Conservation (phyloP, 441 rosid genomes). For the Eutrema salsugineum region DNA sequence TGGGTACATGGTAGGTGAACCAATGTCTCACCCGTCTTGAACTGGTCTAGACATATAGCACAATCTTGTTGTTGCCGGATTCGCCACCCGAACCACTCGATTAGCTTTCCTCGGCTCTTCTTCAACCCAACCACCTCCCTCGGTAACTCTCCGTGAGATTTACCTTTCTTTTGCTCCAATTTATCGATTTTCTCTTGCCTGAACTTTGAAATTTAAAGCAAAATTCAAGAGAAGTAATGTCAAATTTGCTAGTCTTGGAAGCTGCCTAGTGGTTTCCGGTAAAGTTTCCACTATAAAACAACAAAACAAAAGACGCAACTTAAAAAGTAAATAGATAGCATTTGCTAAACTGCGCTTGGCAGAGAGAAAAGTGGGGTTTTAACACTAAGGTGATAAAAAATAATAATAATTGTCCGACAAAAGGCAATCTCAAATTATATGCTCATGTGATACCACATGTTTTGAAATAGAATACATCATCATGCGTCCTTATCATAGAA, state of each 20-base stretch:
- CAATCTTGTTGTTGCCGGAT: constrained; percentile 60
- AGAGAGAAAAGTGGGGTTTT: neutral
- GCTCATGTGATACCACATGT: constrained; percentile 25
- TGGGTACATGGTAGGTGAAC: constrained; percentile 65
- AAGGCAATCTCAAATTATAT: constrained; percentile 21
- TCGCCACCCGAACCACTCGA: constrained; percentile 61
- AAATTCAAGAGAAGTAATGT: neutral
- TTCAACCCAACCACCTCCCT: constrained; percentile 42
- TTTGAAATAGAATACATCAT: neutral
- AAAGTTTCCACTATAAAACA: constrained; percentile 1
- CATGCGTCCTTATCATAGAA: neutral
- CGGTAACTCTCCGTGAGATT: constrained; percentile 26
- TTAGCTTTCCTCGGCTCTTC: constrained; percentile 35
- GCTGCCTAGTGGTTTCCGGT: constrained; percentile 21
- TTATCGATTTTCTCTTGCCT: constrained; percentile 34
- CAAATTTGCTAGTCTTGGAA: constrained; percentile 15
- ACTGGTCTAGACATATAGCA: constrained; percentile 63
- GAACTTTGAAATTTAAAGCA: constrained; percentile 12
- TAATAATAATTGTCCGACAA: constrained; percentile 3
- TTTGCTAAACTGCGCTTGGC: constrained; percentile 15
- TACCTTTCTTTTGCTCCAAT: constrained; percentile 14
- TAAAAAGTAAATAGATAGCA: neutral
- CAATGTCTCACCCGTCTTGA: constrained; percentile 55
- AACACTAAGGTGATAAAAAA: neutral
- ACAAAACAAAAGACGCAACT: neutral